These are phyloP conservation scores for Amaranthus tricolor DNA, from an alignment of 179 eudicot genomes.

Conservation along the genomic window DNA sequence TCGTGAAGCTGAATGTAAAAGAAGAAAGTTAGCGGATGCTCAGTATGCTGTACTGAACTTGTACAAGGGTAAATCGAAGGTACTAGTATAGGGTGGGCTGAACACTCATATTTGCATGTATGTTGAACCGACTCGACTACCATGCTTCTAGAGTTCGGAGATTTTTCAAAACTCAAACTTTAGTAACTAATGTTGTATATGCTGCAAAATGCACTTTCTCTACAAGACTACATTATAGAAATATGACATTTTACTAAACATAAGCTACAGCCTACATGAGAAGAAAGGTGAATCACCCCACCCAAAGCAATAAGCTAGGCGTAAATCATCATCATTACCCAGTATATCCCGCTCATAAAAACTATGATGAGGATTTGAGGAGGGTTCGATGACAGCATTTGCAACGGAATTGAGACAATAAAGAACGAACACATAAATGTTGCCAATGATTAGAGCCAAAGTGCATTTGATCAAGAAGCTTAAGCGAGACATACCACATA, in stretches of 20 bases:
- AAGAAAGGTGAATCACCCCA: background rate
- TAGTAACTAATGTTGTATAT: background rate
- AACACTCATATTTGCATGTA: too few relatives aligned
- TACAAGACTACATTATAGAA: background rate
- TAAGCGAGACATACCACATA: constrained; percentile 42
- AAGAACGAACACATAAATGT: background rate
- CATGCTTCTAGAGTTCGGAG: too few relatives aligned
- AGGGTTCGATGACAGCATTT: too few relatives aligned
- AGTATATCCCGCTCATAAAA: too few relatives aligned
- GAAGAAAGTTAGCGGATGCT: constrained; percentile 6
- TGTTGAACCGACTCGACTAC: too few relatives aligned
- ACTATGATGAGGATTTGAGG: too few relatives aligned
- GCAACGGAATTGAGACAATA: background rate
- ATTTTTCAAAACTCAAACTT: background rate
- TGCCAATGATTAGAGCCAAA: background rate
- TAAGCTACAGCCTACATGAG: background rate
- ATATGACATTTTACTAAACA: background rate
- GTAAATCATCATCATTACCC: too few relatives aligned
- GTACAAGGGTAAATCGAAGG: background rate
- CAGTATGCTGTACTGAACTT: background rate
- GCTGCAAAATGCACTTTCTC: background rate
- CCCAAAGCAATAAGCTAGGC: background rate
- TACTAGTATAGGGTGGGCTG: too few relatives aligned
- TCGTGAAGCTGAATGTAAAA: constrained; percentile 65
- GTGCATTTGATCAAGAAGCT: background rate